These are phyloP conservation scores for Mrakiaceae sp. DNA, from an alignment of 1,284 basidiomycete genomes.

Conservation along the genomic window DNA sequence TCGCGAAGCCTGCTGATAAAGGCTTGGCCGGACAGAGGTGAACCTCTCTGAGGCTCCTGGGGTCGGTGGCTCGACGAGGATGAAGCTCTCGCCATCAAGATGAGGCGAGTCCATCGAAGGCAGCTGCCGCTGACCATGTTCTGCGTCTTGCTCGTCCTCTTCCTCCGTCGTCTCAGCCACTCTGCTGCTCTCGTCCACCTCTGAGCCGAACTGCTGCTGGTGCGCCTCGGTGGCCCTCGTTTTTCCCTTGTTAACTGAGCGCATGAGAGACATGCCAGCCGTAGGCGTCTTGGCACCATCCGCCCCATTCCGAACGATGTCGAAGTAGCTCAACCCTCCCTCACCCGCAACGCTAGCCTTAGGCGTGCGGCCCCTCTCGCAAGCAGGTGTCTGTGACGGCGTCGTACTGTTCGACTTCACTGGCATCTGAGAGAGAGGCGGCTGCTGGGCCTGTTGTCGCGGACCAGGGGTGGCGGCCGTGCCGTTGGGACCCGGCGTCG, in stretches of 20 bases:
- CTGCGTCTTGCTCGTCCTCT: not conserved
- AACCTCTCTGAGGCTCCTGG: constrained; percentile 11
- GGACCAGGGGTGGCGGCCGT: not conserved
- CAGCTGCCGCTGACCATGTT: not conserved
- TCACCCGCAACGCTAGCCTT: not conserved
- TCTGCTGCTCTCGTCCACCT: too few relatives aligned
- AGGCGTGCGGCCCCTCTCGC: not conserved
- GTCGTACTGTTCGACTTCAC: constrained; percentile 1
- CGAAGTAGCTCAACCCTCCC: constrained; percentile 8
- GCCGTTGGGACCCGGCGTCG: constrained; percentile 1
- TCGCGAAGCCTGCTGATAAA: constrained; percentile 53
- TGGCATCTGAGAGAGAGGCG: not conserved
- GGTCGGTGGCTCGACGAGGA: constrained; percentile 27
- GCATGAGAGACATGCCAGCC: constrained; percentile 11
- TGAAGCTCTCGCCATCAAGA: constrained; percentile 45
- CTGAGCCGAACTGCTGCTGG: too few relatives aligned
- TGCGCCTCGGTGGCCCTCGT: not conserved
- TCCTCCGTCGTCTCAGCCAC: too few relatives aligned
- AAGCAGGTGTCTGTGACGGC: not conserved
- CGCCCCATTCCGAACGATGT: not conserved
- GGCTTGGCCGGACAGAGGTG: constrained; percentile 35
- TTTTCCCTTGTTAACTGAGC: not conserved
- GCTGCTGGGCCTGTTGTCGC: not conserved
- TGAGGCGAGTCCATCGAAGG: constrained; percentile 13
- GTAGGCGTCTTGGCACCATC: constrained; percentile 7